phyloP scores from a whole-genome alignment of 768 basidiomycete species.

The Aureoboletus auriporus region DNA sequence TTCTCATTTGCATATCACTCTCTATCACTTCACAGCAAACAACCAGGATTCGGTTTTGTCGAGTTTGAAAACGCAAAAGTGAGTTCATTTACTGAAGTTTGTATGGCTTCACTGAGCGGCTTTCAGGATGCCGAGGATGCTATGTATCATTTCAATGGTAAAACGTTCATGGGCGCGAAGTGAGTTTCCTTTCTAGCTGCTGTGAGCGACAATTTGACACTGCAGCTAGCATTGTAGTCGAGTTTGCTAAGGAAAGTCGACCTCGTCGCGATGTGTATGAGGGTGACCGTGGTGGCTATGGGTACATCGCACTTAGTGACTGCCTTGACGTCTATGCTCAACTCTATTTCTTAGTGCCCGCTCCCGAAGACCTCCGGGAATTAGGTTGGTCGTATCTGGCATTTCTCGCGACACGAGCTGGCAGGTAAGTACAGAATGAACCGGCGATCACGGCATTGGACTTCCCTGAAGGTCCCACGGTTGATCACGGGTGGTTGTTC shows the following conservation, averaged over 20 bases:
- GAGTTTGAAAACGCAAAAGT: conserved; percentile 90
- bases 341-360: conserved; percentile 45
- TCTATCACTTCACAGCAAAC: conserved; percentile 14
- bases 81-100: not conserved
- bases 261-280: conserved; percentile 78
- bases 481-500: conserved; percentile 8
- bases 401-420: conserved; percentile 95
- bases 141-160: conserved; percentile 80
- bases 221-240: conserved; percentile 77
- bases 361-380: conserved; percentile 72
- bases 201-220: not conserved
- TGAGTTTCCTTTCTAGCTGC: not conserved
- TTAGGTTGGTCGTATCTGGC: conserved; percentile 81
- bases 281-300: conserved; percentile 48
- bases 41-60: conserved; percentile 88
- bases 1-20: conserved; percentile 19
- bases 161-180: conserved; percentile 86
- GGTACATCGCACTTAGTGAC: conserved; percentile 36
- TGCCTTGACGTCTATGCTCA: conserved; percentile 10
- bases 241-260: conserved; percentile 92
- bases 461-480: conserved; percentile 21
- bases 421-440: conserved; percentile 75
- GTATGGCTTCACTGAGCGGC: conserved; percentile 11
- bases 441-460: not conserved
- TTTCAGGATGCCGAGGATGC: conserved; percentile 92